phyloP scores from a whole-genome alignment of 495 filamentous ascomycete genomes.

The Tuber magnatum region DNA sequence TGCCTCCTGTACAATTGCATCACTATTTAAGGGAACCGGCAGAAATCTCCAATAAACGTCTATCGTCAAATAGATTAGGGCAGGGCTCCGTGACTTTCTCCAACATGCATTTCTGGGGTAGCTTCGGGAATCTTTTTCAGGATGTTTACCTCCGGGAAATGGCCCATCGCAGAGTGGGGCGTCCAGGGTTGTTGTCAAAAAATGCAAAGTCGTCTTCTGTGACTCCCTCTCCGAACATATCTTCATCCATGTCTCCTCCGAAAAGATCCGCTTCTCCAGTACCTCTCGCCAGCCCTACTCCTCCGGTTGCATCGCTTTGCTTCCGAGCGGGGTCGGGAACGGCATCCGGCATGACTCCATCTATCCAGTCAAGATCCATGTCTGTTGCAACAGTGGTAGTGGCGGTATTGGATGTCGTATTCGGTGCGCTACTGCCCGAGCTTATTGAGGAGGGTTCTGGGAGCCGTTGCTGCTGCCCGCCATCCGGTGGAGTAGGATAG shows the following conservation, averaged over 20 bases:
- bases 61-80: too few relatives aligned
- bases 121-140: too few relatives aligned
- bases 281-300: constrained; percentile 21
- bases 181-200: constrained; percentile 38
- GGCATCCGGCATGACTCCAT: constrained; percentile 13
- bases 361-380: constrained; percentile 39
- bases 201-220: constrained; percentile 41
- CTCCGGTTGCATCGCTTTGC: constrained; percentile 27
- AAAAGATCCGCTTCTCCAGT: constrained; percentile 34
- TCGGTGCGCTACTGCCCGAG: constrained; percentile 18
- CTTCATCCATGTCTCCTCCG: constrained; percentile 39
- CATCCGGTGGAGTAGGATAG: constrained; percentile 38
- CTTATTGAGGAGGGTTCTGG: constrained; percentile 16
- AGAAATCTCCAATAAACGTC: too few relatives aligned
- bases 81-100: too few relatives aligned
- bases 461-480: constrained; percentile 19
- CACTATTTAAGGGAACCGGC: too few relatives aligned
- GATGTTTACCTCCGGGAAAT: too few relatives aligned
- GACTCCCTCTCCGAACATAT: constrained; percentile 33
- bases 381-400: constrained; percentile 21
- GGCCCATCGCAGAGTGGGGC: too few relatives aligned
- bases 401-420: constrained; percentile 6
- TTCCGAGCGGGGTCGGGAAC: constrained; percentile 24
- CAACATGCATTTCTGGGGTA: too few relatives aligned
- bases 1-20: too few relatives aligned